Conservation (phyloP, 2,329 filamentous ascomycete species). For the Chaetomiaceae sp. region DNA sequence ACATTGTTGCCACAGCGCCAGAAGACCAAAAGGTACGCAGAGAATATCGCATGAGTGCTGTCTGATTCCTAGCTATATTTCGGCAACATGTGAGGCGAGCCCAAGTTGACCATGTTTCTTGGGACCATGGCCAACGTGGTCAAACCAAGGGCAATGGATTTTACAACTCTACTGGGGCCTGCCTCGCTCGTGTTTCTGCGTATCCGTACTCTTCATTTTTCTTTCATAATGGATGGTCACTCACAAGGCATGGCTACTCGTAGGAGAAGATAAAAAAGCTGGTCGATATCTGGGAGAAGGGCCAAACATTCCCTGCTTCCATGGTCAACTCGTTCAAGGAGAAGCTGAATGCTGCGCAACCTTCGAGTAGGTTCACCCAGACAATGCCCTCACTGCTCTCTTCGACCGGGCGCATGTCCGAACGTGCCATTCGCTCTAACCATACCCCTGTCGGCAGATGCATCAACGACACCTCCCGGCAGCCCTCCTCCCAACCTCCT, state of each 20-base stretch:
- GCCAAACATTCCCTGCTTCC: constrained; percentile 76
- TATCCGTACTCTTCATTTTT: constrained; percentile 17
- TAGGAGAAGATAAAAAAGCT: constrained; percentile 96
- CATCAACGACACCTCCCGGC: constrained; percentile 67
- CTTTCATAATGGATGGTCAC: constrained; percentile 30
- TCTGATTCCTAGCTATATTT: constrained; percentile 8
- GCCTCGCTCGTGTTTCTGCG: constrained; percentile 11
- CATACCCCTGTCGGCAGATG: constrained; percentile 44
- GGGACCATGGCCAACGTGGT: not conserved
- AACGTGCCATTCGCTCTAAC: constrained; percentile 36
- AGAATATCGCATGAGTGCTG: constrained; percentile 18
- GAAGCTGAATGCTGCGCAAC: constrained; percentile 60
- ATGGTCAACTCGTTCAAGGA: constrained; percentile 81
- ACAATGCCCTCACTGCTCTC: constrained; percentile 4
- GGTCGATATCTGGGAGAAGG: constrained; percentile 96
- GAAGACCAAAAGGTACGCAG: constrained; percentile 94
- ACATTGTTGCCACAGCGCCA: constrained; percentile 83
- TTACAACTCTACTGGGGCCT: not conserved
- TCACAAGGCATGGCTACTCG: constrained; percentile 45
- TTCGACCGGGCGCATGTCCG: constrained; percentile 1
- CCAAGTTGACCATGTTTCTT: not conserved
- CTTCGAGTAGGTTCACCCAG: constrained; percentile 57
- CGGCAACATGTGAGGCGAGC: constrained; percentile 7
- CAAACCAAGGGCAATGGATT: not conserved
- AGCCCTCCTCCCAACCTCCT: constrained; percentile 50